phyloP scores from a whole-genome alignment of 805 yeast species.

The Candida montana region DNA sequence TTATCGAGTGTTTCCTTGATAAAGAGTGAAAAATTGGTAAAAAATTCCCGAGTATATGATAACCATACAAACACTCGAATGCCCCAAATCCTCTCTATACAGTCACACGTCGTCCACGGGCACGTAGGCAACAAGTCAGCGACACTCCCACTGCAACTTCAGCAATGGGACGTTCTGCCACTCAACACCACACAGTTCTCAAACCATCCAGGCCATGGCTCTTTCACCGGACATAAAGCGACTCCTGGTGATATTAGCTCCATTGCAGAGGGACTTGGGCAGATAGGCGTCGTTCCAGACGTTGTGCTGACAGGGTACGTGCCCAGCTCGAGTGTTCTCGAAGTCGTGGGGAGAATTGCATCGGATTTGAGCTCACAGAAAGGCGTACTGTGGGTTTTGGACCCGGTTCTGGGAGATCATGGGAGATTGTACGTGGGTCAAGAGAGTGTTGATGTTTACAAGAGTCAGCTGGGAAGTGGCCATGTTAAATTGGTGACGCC shows the following conservation, averaged over 20 bases:
- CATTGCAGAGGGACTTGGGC: slow-evolving; percentile 50
- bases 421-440: slow-evolving; percentile 73
- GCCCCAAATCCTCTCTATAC: slow-evolving; percentile 46
- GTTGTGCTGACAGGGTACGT: slow-evolving; percentile 77
- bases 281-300: slow-evolving; percentile 41
- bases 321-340: slow-evolving; percentile 55
- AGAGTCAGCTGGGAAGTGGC: slow-evolving; percentile 38
- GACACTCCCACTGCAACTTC: slow-evolving; percentile 78
- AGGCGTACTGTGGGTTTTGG: slow-evolving; percentile 57
- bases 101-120: slow-evolving; percentile 94
- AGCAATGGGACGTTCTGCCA: slow-evolving; percentile 91
- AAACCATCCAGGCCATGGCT: slow-evolving; percentile 87
- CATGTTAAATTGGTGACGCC: slow-evolving; percentile 55
- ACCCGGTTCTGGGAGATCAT: slow-evolving; percentile 91
- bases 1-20: background rate
- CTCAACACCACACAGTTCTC: slow-evolving; percentile 85
- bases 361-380: slow-evolving; percentile 12
- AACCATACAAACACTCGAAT: background rate
- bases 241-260: slow-evolving; percentile 40
- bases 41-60: background rate
- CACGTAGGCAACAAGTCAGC: slow-evolving; percentile 92
- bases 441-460: slow-evolving; percentile 48
- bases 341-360: slow-evolving; percentile 41
- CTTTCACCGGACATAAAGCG: slow-evolving; percentile 53
- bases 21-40: too few relatives aligned